phyloP scores from a whole-genome alignment of 192 early-diverging fungal genomes.

The Gonapodya prolifera region DNA sequence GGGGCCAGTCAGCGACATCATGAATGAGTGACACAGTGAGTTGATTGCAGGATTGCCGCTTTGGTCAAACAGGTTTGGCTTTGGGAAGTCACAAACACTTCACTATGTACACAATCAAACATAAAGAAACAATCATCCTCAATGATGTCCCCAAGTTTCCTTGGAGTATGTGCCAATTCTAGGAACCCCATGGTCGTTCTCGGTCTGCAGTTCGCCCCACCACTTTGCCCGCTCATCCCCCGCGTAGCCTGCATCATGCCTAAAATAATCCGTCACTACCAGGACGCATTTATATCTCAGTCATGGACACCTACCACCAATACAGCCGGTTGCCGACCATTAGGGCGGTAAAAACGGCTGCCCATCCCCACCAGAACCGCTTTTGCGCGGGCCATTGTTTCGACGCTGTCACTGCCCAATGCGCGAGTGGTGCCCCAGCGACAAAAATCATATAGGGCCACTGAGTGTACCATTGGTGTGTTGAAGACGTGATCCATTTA shows the following conservation, averaged over 20 bases:
- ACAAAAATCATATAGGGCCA: neutral
- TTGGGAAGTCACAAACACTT: too few relatives aligned
- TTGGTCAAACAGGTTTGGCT: too few relatives aligned
- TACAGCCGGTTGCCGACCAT: neutral
- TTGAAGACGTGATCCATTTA: too few relatives aligned
- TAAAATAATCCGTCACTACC: too few relatives aligned
- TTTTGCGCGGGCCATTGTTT: neutral
- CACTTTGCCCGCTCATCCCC: neutral
- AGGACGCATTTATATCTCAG: too few relatives aligned
- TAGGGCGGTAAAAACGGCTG: neutral
- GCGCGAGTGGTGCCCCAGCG: neutral
- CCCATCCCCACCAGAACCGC: neutral
- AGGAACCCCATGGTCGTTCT: neutral
- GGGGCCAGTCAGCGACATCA: too few relatives aligned
- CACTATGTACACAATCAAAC: too few relatives aligned
- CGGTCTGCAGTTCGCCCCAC: neutral
- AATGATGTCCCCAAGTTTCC: too few relatives aligned
- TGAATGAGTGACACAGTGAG: too few relatives aligned
- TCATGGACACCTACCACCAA: too few relatives aligned
- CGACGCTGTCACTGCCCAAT: neutral
- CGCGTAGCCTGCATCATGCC: neutral
- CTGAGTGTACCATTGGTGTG: neutral
- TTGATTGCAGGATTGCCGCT: too few relatives aligned
- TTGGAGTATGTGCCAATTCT: neutral
- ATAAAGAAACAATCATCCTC: too few relatives aligned